A percentile compares a stretch with the other conserved stretches of the same genome.
Evolutionary conservation across 1,284 basidiomycete species (phyloP).

Genomic region (Heterobasidion parviporum): DNA sequence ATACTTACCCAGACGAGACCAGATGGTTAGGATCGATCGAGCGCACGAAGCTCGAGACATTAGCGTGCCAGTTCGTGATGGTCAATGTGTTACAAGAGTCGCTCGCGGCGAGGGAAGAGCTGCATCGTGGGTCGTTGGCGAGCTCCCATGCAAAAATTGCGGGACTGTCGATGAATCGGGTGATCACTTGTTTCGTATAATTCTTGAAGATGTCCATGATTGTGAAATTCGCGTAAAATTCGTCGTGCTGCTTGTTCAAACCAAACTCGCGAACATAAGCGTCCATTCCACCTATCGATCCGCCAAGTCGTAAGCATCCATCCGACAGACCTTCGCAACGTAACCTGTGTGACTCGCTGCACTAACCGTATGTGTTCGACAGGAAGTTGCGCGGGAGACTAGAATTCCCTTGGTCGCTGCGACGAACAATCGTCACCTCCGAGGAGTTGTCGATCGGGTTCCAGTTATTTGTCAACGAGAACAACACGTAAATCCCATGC

Average conservation of each 20-base stretch:
- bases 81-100: constrained; percentile 37
- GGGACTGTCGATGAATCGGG: constrained; percentile 13
- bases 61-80: constrained; percentile 48
- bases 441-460: constrained; percentile 11
- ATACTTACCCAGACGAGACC: constrained; percentile 47
- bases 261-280: constrained; percentile 13
- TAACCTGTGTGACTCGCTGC: no score
- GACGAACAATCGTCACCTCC: constrained; percentile 9
- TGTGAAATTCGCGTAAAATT: constrained; percentile 9
- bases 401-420: constrained; percentile 3
- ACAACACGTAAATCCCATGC: constrained; percentile 19
- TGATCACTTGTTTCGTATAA: constrained; percentile 15
- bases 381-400: constrained; percentile 11
- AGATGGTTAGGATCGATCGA: constrained; percentile 56
- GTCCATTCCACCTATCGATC: constrained; percentile 12
- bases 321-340: background rate
- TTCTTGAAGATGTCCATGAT: constrained; percentile 15
- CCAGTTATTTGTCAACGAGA: constrained; percentile 28
- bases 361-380: constrained; percentile 10
- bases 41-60: constrained; percentile 35
- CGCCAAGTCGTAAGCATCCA: background rate
- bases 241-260: constrained; percentile 7
- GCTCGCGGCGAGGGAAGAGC: constrained; percentile 38
- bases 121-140: constrained; percentile 38
- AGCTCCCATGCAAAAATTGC: constrained; percentile 20